Evolutionary conservation across 2,329 filamentous ascomycete species (phyloP), one percentile per base, ranked within the genome.

Genomic region (Aureobasidium melanogenum): DNA sequence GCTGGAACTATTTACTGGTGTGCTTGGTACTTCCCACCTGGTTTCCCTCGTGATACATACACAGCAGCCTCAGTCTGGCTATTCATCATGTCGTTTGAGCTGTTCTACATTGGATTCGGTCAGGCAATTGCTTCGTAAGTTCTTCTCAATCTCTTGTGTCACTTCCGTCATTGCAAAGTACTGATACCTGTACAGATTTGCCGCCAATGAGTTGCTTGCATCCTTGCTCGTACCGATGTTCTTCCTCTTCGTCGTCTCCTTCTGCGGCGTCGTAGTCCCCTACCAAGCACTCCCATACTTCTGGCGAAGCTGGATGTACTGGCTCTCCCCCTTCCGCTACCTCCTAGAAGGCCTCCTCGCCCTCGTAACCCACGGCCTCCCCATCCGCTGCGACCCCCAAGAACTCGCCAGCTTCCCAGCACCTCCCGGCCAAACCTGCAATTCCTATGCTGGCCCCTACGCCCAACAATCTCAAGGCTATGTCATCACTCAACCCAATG

Each of bases 221-320:
- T 0, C 78, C 80, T 1, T 89, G 88, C 74, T 90, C 85, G 87
- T 88, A 0, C 87, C 87, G 0, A 70, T 88, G 4, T 82, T 83
- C 63, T 89, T 88, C 74, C 88, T 89, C 85, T 86, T 88, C 71
- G 79, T 82, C 26, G 76, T 83, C 9, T 84, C 80, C 0, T 91
- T 92, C 76, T 91, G 87, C 66, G 89, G 89, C 66, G 84, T 92
- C 24, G 82, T 92, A 10, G 80, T 86, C 2, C 84, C 88, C 0
- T 91, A 89, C 34, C 10, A 14, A 12, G 75, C 79, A 64, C 77
- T 91, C 36, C 83, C 84, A 0, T 82, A 82, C 30, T 89, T 91
- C 76, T 93, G 86, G 85, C 77, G 79, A 38, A 88, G 87, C 74
- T 89, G 86, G 83, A 80, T 82, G 77, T 88, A 88, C 75, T 88